phyloP scores from a whole-genome alignment of 2,329 filamentous ascomycete genomes.

The Penicillium glabrum region DNA sequence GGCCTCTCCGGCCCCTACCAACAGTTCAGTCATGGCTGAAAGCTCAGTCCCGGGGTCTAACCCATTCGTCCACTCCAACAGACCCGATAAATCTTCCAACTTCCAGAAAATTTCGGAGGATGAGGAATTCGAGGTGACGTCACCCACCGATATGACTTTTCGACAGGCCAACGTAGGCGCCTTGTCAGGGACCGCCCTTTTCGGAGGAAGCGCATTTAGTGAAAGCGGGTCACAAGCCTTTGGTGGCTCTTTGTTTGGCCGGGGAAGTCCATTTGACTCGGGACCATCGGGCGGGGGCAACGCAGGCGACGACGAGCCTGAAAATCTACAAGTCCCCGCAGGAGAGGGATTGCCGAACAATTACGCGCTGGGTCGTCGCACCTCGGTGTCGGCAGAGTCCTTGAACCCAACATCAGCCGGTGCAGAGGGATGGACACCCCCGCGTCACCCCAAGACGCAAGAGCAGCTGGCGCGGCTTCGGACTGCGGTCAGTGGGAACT shows the following conservation, averaged over 20 bases:
- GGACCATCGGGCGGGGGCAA: constrained; percentile 18
- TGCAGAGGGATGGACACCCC: constrained; percentile 87
- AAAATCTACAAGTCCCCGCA: constrained; percentile 24
- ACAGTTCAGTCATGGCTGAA: constrained; percentile 61
- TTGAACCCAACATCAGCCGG: constrained; percentile 82
- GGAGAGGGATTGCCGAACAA: constrained; percentile 68
- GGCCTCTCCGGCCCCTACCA: constrained; percentile 28
- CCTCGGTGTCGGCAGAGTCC: constrained; percentile 95
- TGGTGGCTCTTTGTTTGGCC: constrained; percentile 31
- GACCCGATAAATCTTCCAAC: constrained; percentile 49
- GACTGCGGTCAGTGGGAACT: constrained; percentile 81
- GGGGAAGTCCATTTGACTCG: constrained; percentile 32
- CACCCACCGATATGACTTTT: constrained; percentile 67
- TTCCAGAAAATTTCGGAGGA: constrained; percentile 73
- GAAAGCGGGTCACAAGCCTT: constrained; percentile 16
- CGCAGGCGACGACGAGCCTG: constrained; percentile 21
- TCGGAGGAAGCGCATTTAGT: constrained; percentile 30
- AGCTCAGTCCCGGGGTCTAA: constrained; percentile 74
- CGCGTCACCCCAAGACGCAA: constrained; percentile 75
- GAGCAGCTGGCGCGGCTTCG: constrained; percentile 81
- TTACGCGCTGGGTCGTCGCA: constrained; percentile 90
- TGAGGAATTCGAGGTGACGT: constrained; percentile 77
- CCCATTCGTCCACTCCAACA: constrained; percentile 76
- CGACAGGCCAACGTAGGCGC: constrained; percentile 40
- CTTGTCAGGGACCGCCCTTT: constrained; percentile 45